phyloP scores from a whole-genome alignment of 1,284 basidiomycete genomes.

The Trichosporon inkin region DNA sequence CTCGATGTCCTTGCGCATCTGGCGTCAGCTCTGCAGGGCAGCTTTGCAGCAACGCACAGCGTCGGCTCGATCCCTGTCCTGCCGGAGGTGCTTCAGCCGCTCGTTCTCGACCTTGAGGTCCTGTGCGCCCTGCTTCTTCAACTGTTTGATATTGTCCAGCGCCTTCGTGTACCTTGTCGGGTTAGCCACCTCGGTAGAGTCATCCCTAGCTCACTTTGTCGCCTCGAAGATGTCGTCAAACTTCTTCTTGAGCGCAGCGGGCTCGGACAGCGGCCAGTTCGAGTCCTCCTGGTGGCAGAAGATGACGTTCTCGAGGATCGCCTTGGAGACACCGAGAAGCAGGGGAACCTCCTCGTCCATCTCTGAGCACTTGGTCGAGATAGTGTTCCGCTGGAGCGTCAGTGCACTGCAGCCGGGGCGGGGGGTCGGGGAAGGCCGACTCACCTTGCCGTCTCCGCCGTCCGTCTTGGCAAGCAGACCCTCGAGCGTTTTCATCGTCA shows the following conservation, averaged over 20 bases:
- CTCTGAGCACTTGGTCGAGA: slow-evolving; percentile 94
- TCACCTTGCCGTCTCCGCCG: slow-evolving; percentile 57
- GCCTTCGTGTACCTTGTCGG: slow-evolving; percentile 87
- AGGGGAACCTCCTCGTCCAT: slow-evolving; percentile 92
- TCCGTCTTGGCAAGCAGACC: slow-evolving; percentile 76
- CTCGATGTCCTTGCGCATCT: slow-evolving; percentile 41
- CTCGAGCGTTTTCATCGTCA: slow-evolving; percentile 98
- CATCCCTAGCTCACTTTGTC: slow-evolving; percentile 71
- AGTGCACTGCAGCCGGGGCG: too few species aligned
- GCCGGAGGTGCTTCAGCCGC: slow-evolving; percentile 70
- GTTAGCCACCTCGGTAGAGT: background rate
- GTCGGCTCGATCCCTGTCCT: slow-evolving; percentile 82
- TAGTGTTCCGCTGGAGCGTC: slow-evolving; percentile 64
- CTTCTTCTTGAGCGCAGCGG: slow-evolving; percentile 89
- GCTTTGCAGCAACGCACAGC: slow-evolving; percentile 47
- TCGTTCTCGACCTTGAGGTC: slow-evolving; percentile 94
- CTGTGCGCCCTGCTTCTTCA: slow-evolving; percentile 82
- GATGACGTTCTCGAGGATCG: slow-evolving; percentile 97
- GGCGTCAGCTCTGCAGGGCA: background rate
- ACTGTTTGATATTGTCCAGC: slow-evolving; percentile 80
- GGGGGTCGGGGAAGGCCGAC: background rate
- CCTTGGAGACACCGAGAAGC: slow-evolving; percentile 90
- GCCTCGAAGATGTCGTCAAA: slow-evolving; percentile 99
- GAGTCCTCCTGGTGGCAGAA: slow-evolving; percentile 99
- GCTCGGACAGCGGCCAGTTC: slow-evolving; percentile 95